Conservation (phyloP, 139 green algal species). For the Yamagishiella unicocca region DNA sequence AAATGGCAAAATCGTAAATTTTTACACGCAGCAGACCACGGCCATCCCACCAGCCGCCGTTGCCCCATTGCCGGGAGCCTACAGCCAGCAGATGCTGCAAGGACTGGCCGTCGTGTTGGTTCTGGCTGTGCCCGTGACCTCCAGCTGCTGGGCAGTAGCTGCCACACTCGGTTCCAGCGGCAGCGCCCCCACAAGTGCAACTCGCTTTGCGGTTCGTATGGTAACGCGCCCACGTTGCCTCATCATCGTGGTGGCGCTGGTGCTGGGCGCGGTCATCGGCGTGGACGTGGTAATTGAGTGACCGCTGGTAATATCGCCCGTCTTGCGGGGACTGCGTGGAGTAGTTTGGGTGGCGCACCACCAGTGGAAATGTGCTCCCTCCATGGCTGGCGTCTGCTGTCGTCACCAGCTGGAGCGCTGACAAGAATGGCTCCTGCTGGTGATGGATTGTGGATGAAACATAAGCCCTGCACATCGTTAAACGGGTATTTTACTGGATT, state of each 20-base stretch:
- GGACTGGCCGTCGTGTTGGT: neutral
- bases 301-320: too few relatives aligned
- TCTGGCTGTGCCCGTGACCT: neutral
- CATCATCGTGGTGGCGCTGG: neutral
- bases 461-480: neutral
- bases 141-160: neutral
- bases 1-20: conserved; percentile 87
- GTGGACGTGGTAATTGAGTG: neutral
- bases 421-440: too few relatives aligned
- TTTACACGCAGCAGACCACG: conserved; percentile 68
- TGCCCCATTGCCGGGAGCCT: conserved; percentile 68
- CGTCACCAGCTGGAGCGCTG: neutral
- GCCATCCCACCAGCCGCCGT: conserved; percentile 61
- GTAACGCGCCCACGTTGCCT: neutral
- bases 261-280: neutral
- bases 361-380: neutral
- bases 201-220: neutral
- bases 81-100: conserved; percentile 69
- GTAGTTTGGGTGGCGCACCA: neutral
- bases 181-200: neutral
- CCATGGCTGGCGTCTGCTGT: neutral
- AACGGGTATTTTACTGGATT: neutral
- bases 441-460: neutral
- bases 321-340: too few relatives aligned
- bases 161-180: neutral